These are phyloP conservation scores for Trichosporon sp. DNA, from an alignment of 1,284 basidiomycete species.

Conservation along the genomic window DNA sequence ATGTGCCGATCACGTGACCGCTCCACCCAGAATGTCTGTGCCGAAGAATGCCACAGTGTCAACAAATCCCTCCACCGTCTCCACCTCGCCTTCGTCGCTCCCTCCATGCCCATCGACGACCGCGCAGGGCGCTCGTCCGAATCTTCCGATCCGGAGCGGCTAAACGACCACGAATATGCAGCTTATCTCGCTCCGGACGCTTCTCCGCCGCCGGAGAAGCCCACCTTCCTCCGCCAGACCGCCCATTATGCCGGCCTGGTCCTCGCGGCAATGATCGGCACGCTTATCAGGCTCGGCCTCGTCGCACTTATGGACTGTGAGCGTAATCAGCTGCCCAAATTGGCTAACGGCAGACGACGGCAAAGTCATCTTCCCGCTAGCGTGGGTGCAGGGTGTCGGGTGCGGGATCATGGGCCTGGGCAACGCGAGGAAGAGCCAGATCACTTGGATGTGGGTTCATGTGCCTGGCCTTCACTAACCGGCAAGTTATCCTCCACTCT, in stretches of 20 bases:
- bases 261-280: conserved; percentile 71
- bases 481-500: conserved; percentile 79
- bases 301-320: conserved; percentile 57
- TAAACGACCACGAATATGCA: not conserved
- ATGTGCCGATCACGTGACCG: not conserved
- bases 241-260: conserved; percentile 60
- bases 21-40: not conserved
- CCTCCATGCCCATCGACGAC: not conserved
- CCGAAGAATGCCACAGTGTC: not conserved
- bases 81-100: not conserved
- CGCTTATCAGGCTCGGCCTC: conserved; percentile 69
- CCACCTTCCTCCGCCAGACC: conserved; percentile 21
- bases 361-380: conserved; percentile 70
- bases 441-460: conserved; percentile 66
- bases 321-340: conserved; percentile 7
- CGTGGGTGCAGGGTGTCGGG: conserved; percentile 83
- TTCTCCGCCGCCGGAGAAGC: conserved; percentile 24
- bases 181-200: conserved; percentile 14
- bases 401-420: conserved; percentile 88
- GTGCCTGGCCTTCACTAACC: not conserved
- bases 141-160: not conserved
- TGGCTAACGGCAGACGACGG: conserved; percentile 51
- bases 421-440: conserved; percentile 63
- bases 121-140: not conserved
- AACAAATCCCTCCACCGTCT: not conserved